These are phyloP conservation scores for Scedosporium dehoogii DNA, from an alignment of 2,329 filamentous ascomycete species.

Conservation along the genomic window DNA sequence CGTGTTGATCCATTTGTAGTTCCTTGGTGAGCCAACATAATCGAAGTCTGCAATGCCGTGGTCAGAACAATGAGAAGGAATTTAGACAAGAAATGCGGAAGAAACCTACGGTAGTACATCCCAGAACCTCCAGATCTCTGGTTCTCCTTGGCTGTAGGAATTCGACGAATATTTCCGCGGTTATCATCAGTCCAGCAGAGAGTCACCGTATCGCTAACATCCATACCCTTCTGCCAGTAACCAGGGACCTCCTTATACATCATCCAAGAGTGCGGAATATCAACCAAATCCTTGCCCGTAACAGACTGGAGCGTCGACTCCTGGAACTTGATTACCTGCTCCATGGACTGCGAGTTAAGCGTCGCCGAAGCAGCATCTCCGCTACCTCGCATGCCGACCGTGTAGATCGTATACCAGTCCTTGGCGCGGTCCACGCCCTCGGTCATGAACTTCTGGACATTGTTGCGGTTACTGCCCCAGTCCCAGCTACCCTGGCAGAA, in stretches of 20 bases:
- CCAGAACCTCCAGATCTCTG: conserved; percentile 50
- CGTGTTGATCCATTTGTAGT: conserved; percentile 54
- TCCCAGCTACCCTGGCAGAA: conserved; percentile 55
- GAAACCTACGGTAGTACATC: conserved; percentile 45
- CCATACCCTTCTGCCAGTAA: conserved; percentile 47
- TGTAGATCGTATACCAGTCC: conserved; percentile 54
- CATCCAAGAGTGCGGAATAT: conserved; percentile 47
- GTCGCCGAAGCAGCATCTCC: conserved; percentile 48
- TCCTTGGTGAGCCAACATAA: conserved; percentile 36
- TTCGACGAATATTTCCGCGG: conserved; percentile 47
- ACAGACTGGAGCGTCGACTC: conserved; percentile 12
- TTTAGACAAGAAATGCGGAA: conserved; percentile 19
- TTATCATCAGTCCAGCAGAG: conserved; percentile 57
- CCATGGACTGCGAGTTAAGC: conserved; percentile 45
- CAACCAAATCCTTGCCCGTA: conserved; percentile 12
- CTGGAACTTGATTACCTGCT: conserved; percentile 36
- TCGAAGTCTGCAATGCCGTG: conserved; percentile 27
- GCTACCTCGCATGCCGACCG: conserved; percentile 60
- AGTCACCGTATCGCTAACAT: conserved; percentile 51
- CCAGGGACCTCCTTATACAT: conserved; percentile 48
- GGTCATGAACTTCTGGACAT: conserved; percentile 57
- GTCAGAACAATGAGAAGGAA: neutral
- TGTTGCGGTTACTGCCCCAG: conserved; percentile 59
- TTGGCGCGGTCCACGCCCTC: conserved; percentile 56
- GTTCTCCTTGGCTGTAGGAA: conserved; percentile 49